Evolutionary conservation across 2,329 filamentous ascomycete genomes (phyloP).

Genomic region (Penicillium palitans): DNA sequence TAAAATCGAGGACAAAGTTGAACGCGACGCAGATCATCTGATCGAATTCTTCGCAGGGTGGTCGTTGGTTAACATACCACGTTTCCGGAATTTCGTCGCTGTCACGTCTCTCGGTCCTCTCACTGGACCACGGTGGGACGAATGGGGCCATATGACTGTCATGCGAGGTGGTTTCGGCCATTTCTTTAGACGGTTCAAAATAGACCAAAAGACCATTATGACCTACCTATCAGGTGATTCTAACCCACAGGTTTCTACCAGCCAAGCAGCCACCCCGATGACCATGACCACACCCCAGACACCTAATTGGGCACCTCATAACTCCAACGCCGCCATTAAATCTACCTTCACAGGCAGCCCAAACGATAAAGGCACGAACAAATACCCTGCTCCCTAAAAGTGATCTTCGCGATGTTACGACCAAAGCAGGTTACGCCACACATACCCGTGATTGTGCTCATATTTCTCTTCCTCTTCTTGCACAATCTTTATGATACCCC

Average conservation of each 20-base stretch:
- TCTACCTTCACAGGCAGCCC: neutral
- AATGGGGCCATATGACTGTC: conserved; percentile 18
- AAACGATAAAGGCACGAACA: neutral
- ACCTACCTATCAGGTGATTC: neutral
- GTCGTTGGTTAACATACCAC: conserved; percentile 33
- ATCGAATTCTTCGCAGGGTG: conserved; percentile 44
- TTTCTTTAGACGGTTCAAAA: conserved; percentile 9
- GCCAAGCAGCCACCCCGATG: neutral
- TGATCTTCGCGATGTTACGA: neutral
- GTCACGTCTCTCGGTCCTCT: conserved; percentile 22
- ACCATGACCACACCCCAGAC: neutral
- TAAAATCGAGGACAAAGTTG: conserved; percentile 26
- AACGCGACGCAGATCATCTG: conserved; percentile 39
- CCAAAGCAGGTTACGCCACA: neutral
- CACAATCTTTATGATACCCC: neutral
- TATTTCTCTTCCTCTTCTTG: neutral
- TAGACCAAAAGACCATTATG: neutral
- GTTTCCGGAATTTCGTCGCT: conserved; percentile 33
- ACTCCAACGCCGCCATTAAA: neutral
- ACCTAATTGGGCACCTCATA: neutral
- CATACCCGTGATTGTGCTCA: neutral
- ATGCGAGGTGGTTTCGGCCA: neutral
- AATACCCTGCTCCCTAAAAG: neutral
- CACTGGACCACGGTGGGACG: conserved; percentile 9
- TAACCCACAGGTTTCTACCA: neutral